Evolutionary conservation across 2,329 filamentous ascomycete genomes (phyloP), one percentile per base, ranked within the genome.

Genomic region (Trichoderma endophyticum): DNA sequence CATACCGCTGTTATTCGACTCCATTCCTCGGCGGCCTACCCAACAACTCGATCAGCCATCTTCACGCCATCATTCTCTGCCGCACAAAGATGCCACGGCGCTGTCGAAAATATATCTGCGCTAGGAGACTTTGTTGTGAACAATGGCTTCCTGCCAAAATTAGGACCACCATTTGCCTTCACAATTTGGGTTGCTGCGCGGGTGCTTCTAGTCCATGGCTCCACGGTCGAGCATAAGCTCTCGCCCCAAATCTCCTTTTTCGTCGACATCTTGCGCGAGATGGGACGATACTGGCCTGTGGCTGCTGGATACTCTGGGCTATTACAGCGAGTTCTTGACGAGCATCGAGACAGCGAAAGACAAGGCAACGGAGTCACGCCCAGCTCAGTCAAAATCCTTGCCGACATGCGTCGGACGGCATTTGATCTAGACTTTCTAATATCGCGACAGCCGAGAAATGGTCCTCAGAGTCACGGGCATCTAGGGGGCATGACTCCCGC

Each of bases 391-490:
- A 92, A 91, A 78, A 97, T 97, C 68, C 83, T 97, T 1, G 92
- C 94, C 1, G 95, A 97, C 77, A 97, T 98, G 95, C 88, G 95
- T 24, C 87, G 95, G 24, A 97, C 93, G 64, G 95, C 94, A 0
- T 97, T 95, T 77, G 95, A 97, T 78, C 86, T 97, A 5, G 95
- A 97, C 78, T 93, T 97, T 75, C 84, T 97, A 36, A 97, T 97
- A 73, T 94, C 93, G 5, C 88, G 93, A 9, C 94, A 97, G 80
- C 93, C 93, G 1, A 84, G 82, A 66, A 86, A 86, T 73, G 75
- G 84, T 70, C 74, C 78, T 32, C 75, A 76, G 68, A 80, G 77
- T 1, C 80, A 82, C 15, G 86, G 84, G 67, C 82, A 86, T 3
- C 76, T 87, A 59, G 83, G 86, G 3, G 88, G 85, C 75, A 82